Base-by-base conservation (phyloP, 2,329 filamentous ascomycete genomes). In the Xylogone sp. region DNA sequence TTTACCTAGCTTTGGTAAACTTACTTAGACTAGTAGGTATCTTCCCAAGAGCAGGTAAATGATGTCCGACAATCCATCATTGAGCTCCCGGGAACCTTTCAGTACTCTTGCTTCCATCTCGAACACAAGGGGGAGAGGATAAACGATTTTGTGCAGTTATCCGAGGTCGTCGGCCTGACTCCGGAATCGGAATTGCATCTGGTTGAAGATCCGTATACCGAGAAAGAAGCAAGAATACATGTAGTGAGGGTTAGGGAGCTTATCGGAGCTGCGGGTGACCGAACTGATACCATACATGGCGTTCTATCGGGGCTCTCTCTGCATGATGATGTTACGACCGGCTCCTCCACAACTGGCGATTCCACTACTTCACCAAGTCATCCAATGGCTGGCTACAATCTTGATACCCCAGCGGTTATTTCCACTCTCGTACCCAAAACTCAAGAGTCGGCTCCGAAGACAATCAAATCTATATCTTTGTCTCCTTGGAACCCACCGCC, bases 81-180 rank as follows among this genome's bases (percentile, higher is more conserved):
- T 73, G 94, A 99, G 72, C 81, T 91, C 46, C 94, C 94, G 4
- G 81, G 87, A 54, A 95, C 93, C 48, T 94, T 97, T 74, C 91
- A 96, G 71, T 97, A 97, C 76, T 96, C 94, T 49, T 99, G 94
- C 78, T 99, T 99, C 76, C 94, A 99, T 73, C 84, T 99, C 63
- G 92, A 97, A 74, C 86, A 92, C 74, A 86, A 89, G 53, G 90
- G 90, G 60, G 77, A 88, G 71, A 87, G 88, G 59, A 87, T 99
- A 78, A 97, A 97, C 70, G 94, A 99, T 71, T 97, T 94, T 64
- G 82, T 95, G 53, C 87, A 95, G 68, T 81, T 99, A 56, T 91
- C 90, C 50, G 93, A 99, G 67, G 88, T 99, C 50, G 80, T 87
- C 45, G 90, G 83, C 51, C 81, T 99, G 50, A 82, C 83, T 49